Base-by-base conservation (phyloP, 805 yeast species). In the Candida nanaspora region DNA sequence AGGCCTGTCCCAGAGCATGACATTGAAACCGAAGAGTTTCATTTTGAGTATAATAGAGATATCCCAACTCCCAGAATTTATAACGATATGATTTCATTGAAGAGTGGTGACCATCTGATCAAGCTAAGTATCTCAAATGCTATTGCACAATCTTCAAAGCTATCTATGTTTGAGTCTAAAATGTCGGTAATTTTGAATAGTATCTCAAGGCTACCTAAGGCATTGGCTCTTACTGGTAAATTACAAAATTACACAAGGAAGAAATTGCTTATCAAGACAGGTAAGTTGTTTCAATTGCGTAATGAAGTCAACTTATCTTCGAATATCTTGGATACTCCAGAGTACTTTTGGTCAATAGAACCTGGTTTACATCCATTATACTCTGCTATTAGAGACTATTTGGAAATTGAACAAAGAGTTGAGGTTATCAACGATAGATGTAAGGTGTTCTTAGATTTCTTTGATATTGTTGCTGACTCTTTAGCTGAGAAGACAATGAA, bases 51-150 rank as follows among this genome's bases (percentile, higher is more conserved):
- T 56, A 60, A 70, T 14, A 65, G 62, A 19, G 67, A 66, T 41
- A 68, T 68, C 14, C 55, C 64, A 23, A 63, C 73, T 14, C 80
- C 81, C 1, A 59, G 93, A 43, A 91, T 91, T 28, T 89, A 82
- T 62, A 93, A 93, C 61, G 98, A 93, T 62, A 84, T 91, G 82
- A 83, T 93, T 48, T 88, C 97, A 0, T 63, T 93, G 38, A 73
- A 93, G 41, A 80, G 91, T 2, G 95, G 95, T 7, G 97, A 91
- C 58, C 97, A 89, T 63, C 72, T 91, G 54, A 86, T 88, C 51
- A 93, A 93, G 56, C 67, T 93, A 42, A 86, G 97, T 6, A 77
- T 93, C 76, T 86, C 97, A 1, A 96, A 93, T 61, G 96, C 98
- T 2, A 86, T 93, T 46, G 97, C 98, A 0, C 98, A 93, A 61